A percentile compares a stretch with the other conserved stretches of the same genome.
Evolutionary conservation across 2,329 filamentous ascomycete species (phyloP).

Genomic region (Aschersonia sp.): DNA sequence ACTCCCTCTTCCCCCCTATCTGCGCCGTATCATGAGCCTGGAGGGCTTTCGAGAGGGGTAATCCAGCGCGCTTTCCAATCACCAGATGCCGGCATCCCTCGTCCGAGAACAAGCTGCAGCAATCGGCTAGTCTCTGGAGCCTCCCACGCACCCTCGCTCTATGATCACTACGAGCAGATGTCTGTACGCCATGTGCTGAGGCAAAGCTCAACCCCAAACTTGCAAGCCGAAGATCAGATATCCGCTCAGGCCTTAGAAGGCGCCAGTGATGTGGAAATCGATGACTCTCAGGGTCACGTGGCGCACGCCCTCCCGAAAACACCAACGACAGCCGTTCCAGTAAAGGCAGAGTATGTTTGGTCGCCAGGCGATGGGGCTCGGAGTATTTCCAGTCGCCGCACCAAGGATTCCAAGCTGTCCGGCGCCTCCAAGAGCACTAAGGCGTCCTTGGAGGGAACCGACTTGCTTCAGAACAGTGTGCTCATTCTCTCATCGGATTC

Average conservation of each 20-base stretch:
- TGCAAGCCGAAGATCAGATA: neutral
- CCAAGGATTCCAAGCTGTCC: conserved; percentile 26
- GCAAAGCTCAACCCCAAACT: conserved; percentile 7
- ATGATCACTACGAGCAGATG: conserved; percentile 44
- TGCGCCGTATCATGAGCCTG: conserved; percentile 9
- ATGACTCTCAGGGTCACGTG: neutral
- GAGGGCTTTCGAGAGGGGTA: conserved; percentile 17
- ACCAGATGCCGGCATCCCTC: conserved; percentile 7
- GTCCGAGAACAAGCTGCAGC: conserved; percentile 13
- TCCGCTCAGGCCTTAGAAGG: neutral
- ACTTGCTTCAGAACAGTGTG: conserved; percentile 39
- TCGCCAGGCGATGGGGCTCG: conserved; percentile 26
- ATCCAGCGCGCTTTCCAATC: conserved; percentile 21
- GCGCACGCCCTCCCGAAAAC: conserved; percentile 7
- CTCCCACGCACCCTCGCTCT: conserved; percentile 30
- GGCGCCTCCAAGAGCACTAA: conserved; percentile 34
- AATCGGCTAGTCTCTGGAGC: conserved; percentile 10
- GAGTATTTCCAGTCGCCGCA: conserved; percentile 41
- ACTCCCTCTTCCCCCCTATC: conserved; percentile 17
- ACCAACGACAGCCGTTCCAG: conserved; percentile 6
- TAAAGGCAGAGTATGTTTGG: conserved; percentile 12
- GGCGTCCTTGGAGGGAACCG: conserved; percentile 31
- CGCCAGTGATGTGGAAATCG: conserved; percentile 1
- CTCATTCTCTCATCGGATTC: conserved; percentile 44
- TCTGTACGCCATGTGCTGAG: conserved; percentile 29